phyloP scores from a whole-genome alignment of 2,329 filamentous ascomycete species.

The Aspergillus sclerotialis region DNA sequence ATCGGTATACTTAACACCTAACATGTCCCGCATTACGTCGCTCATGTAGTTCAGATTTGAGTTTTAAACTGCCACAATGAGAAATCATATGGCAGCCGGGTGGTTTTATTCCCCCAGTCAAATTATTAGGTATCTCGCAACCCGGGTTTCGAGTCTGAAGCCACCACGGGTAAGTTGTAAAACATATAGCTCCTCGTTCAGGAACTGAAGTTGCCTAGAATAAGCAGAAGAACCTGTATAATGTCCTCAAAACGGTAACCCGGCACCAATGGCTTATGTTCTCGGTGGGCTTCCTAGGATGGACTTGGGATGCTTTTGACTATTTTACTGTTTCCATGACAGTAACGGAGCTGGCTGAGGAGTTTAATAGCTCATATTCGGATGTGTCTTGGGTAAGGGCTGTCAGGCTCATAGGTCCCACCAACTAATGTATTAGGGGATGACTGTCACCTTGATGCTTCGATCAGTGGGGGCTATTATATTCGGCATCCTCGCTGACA shows the following conservation, averaged over 20 bases:
- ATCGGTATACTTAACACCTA: too few species aligned
- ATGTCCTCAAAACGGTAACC: too few species aligned
- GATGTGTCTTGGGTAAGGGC: constrained; percentile 53
- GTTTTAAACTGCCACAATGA: constrained; percentile 14
- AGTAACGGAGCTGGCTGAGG: constrained; percentile 59
- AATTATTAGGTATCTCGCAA: constrained; percentile 25
- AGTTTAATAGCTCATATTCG: constrained; percentile 48
- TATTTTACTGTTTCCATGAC: constrained; percentile 77
- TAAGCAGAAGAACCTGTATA: too few species aligned
- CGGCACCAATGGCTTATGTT: constrained; percentile 82
- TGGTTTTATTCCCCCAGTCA: constrained; percentile 28
- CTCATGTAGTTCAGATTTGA: too few species aligned
- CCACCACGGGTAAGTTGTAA: constrained; percentile 17
- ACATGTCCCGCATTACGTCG: too few species aligned
- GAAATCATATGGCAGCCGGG: constrained; percentile 23
- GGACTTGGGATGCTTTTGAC: constrained; percentile 78
- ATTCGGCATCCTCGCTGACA: constrained; percentile 51
- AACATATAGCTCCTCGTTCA: too few species aligned
- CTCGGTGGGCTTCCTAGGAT: constrained; percentile 64
- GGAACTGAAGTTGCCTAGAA: too few species aligned
- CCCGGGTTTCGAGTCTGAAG: constrained; percentile 25
- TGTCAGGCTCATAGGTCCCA: background rate
- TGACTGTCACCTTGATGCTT: constrained; percentile 57
- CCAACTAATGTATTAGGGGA: constrained; percentile 21
- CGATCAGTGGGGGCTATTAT: constrained; percentile 49